Evolutionary conservation across 495 filamentous ascomycete species (phyloP).

Genomic region (Cercophora sp.): DNA sequence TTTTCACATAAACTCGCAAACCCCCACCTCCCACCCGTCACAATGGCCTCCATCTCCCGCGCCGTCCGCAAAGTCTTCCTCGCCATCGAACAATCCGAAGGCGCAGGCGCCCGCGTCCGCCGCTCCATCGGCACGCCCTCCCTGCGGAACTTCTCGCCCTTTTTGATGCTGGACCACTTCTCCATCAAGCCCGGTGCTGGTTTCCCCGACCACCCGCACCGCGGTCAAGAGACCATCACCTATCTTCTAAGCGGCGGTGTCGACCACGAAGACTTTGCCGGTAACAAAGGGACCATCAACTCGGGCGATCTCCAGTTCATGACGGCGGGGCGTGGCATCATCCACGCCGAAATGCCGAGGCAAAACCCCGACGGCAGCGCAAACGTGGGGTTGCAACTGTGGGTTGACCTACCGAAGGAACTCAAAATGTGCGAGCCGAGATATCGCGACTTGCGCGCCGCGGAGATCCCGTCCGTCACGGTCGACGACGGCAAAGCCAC

Average conservation of each 20-base stretch:
- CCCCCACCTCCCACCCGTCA: slow-evolving; percentile 6
- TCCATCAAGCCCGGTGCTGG: slow-evolving; percentile 73
- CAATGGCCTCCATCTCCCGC: slow-evolving; percentile 62
- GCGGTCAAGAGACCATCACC: slow-evolving; percentile 77
- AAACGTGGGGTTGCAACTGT: slow-evolving; percentile 88
- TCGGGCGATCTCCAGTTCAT: slow-evolving; percentile 93
- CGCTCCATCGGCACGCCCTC: slow-evolving; percentile 83
- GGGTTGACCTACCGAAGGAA: slow-evolving; percentile 83
- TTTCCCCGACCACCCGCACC: slow-evolving; percentile 37
- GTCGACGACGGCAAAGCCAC: slow-evolving; percentile 68
- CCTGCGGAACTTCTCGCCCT: slow-evolving; percentile 83
- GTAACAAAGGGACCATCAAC: slow-evolving; percentile 79
- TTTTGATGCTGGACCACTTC: slow-evolving; percentile 98
- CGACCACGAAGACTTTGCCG: slow-evolving; percentile 95
- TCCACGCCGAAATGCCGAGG: slow-evolving; percentile 95
- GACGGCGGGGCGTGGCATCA: slow-evolving; percentile 88
- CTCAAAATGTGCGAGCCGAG: slow-evolving; percentile 87
- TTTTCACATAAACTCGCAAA: background rate
- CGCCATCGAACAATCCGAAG: slow-evolving; percentile 83
- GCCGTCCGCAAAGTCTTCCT: slow-evolving; percentile 76
- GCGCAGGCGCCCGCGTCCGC: slow-evolving; percentile 82
- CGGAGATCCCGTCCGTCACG: slow-evolving; percentile 69
- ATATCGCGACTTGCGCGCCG: slow-evolving; percentile 75
- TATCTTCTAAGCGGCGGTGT: slow-evolving; percentile 80
- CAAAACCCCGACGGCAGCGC: slow-evolving; percentile 70